Evolutionary conservation across 306 rosid species (phyloP).

Genomic region (Inga oerstediana): DNA sequence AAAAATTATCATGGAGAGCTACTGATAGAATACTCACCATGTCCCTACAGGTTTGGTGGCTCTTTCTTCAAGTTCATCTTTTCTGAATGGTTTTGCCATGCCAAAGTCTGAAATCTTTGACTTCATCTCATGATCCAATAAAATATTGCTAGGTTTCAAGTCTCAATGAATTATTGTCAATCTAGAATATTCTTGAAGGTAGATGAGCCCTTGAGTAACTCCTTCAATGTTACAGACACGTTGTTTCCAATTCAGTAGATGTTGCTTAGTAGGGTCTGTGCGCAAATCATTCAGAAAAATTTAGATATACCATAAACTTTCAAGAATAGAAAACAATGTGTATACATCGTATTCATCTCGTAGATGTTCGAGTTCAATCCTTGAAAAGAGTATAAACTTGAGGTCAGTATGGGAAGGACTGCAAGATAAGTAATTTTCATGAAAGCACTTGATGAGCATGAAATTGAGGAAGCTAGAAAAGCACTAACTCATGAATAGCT

Average conservation of each 20-base stretch:
- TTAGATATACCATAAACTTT: too few species aligned
- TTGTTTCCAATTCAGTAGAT: constrained; percentile 32
- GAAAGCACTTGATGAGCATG: background rate
- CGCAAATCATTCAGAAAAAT: background rate
- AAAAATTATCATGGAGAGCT: background rate
- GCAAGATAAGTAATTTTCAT: background rate
- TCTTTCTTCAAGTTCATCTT: constrained; percentile 41
- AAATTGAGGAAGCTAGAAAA: background rate
- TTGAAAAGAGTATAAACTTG: background rate
- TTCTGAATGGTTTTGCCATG: constrained; percentile 53
- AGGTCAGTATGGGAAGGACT: background rate
- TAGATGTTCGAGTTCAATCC: background rate
- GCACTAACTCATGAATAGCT: background rate
- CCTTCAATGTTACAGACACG: constrained; percentile 45
- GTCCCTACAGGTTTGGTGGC: constrained; percentile 51
- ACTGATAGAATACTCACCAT: constrained; percentile 26
- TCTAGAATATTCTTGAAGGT: constrained; percentile 51
- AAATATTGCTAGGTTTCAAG: constrained; percentile 23
- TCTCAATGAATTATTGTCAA: constrained; percentile 40
- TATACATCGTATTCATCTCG: background rate
- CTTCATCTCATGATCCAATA: constrained; percentile 34
- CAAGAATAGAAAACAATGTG: background rate
- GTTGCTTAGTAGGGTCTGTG: constrained; percentile 33
- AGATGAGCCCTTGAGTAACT: constrained; percentile 44
- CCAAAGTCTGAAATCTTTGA: constrained; percentile 66